These are phyloP conservation scores for Sporothrix euskadiensis DNA, from an alignment of 2,329 filamentous ascomycete genomes.

Conservation along the genomic window DNA sequence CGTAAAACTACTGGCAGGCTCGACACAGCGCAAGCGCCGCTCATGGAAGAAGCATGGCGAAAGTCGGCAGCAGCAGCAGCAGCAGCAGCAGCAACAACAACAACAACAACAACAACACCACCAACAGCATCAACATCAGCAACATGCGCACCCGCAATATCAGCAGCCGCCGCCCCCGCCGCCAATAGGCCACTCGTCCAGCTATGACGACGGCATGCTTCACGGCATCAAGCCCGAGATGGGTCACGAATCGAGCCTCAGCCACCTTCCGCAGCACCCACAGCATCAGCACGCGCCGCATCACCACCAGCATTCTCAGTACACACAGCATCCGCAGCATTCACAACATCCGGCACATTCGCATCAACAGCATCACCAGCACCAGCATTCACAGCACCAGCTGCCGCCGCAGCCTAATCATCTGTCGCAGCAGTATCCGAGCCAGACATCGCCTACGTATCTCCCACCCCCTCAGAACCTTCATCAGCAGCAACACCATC, in stretches of 20 bases:
- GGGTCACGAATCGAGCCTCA: conserved; percentile 21
- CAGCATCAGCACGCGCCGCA: neutral
- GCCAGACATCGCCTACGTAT: conserved; percentile 23
- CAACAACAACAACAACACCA: neutral
- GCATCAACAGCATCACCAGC: conserved; percentile 24
- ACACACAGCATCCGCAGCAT: conserved; percentile 15
- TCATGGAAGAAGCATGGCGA: conserved; percentile 27
- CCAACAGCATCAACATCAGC: neutral
- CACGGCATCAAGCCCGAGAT: conserved; percentile 28
- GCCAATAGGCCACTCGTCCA: conserved; percentile 14
- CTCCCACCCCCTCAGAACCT: conserved; percentile 27
- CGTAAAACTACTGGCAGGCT: conserved; percentile 47
- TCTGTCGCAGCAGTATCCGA: conserved; percentile 19
- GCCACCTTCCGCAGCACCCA: conserved; percentile 25
- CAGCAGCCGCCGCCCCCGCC: conserved; percentile 12
- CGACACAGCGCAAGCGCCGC: conserved; percentile 40
- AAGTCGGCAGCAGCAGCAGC: neutral
- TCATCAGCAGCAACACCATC: conserved; percentile 25
- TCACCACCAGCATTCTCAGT: no score
- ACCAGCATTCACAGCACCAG: conserved; percentile 21
- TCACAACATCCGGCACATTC: conserved; percentile 4
- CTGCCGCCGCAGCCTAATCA: conserved; percentile 19
- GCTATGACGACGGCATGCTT: conserved; percentile 22
- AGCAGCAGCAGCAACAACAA: conserved; percentile 5
- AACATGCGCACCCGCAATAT: neutral